Conservation (phyloP, 2,329 filamentous ascomycete species). For the Aspergillus melleus region DNA sequence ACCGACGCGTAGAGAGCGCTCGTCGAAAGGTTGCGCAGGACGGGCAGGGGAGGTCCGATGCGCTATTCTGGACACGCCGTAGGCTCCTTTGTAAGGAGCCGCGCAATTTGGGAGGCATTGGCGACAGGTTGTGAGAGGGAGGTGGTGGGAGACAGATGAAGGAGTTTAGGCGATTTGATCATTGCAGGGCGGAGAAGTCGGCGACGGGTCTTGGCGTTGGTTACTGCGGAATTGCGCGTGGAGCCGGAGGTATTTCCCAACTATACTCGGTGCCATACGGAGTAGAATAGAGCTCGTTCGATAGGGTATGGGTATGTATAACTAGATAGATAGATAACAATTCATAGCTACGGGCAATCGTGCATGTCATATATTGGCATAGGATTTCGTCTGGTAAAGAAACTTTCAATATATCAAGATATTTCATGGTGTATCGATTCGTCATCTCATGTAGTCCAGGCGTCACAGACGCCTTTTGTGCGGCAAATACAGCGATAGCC, state of each 20-base stretch:
- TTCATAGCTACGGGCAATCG: background rate
- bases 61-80: constrained; percentile 25
- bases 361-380: background rate
- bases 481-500: constrained; percentile 22
- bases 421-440: constrained; percentile 28
- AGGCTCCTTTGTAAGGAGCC: constrained; percentile 37
- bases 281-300: too few relatives aligned
- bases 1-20: constrained; percentile 30
- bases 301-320: too few relatives aligned
- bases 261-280: background rate
- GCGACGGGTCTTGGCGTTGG: constrained; percentile 16
- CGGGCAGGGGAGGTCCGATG: constrained; percentile 38
- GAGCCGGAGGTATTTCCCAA: constrained; percentile 2
- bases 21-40: constrained; percentile 42
- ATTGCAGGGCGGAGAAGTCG: constrained; percentile 7
- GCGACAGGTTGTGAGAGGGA: constrained; percentile 8
- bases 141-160: constrained; percentile 5
- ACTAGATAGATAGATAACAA: background rate
- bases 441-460: constrained; percentile 29
- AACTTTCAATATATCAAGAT: background rate
- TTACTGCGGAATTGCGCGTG: background rate
- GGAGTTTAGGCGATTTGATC: constrained; percentile 9
- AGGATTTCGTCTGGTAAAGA: background rate
- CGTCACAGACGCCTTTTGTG: constrained; percentile 29
- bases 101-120: constrained; percentile 44